phyloP scores from a whole-genome alignment of 2,329 filamentous ascomycete genomes.

The Hypoxylon sp. region DNA sequence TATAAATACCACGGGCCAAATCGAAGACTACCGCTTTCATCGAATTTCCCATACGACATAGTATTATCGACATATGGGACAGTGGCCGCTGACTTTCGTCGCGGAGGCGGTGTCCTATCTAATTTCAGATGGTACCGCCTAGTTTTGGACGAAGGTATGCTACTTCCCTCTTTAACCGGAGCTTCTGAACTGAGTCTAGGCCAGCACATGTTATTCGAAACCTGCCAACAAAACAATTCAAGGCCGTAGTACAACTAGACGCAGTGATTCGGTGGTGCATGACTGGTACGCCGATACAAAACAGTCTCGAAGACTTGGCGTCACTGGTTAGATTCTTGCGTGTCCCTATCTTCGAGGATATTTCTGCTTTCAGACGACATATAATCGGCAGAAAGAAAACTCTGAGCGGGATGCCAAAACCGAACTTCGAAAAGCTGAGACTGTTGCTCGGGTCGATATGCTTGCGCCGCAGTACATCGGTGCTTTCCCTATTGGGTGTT shows the following conservation, averaged over 20 bases:
- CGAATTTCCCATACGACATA: conserved; percentile 33
- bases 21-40: conserved; percentile 27
- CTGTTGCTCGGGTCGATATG: conserved; percentile 43
- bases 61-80: conserved; percentile 47
- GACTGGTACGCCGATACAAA: conserved; percentile 48
- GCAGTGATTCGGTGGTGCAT: conserved; percentile 46
- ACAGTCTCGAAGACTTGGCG: conserved; percentile 43
- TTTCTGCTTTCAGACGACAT: conserved; percentile 34
- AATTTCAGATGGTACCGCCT: conserved; percentile 40
- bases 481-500: conserved; percentile 31
- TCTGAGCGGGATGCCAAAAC: conserved; percentile 10
- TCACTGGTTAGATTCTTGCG: conserved; percentile 43
- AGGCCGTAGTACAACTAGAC: conserved; percentile 40
- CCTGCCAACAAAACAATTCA: conserved; percentile 45
- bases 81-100: conserved; percentile 39
- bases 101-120: conserved; percentile 35
- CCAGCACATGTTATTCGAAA: conserved; percentile 44
- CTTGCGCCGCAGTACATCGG: conserved; percentile 39
- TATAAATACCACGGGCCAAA: conserved; percentile 44
- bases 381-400: conserved; percentile 31
- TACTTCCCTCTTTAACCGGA: background rate
- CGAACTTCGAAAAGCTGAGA: conserved; percentile 39
- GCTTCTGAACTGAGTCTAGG: conserved; percentile 1
- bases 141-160: conserved; percentile 47
- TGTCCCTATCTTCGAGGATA: conserved; percentile 38